These are phyloP conservation scores for Babesia bigemina DNA, from an alignment of 169 alveolate species.

Conservation along the genomic window DNA sequence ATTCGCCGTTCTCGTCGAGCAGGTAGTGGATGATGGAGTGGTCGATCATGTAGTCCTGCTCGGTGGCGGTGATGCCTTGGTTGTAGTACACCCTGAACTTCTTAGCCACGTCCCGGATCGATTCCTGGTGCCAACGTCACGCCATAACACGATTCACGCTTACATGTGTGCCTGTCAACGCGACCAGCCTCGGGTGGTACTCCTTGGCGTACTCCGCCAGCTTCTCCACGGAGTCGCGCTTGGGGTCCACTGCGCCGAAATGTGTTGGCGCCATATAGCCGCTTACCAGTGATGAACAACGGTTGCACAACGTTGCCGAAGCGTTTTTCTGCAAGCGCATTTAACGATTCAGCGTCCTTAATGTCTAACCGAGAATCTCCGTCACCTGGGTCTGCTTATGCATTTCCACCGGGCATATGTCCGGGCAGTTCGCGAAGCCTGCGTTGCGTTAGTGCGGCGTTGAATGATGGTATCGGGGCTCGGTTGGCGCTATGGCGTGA, in stretches of 20 bases:
- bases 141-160: background rate
- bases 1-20: slow-evolving; percentile 82
- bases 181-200: slow-evolving; percentile 71
- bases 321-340: slow-evolving; percentile 31
- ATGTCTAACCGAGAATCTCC: slow-evolving; percentile 68
- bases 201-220: slow-evolving; percentile 66
- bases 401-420: slow-evolving; percentile 88
- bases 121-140: slow-evolving; percentile 22
- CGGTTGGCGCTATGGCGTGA: background rate
- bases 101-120: slow-evolving; percentile 71
- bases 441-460: background rate
- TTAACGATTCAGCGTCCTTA: background rate
- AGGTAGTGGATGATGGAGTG: slow-evolving; percentile 89
- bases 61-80: slow-evolving; percentile 66
- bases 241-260: slow-evolving; percentile 67
- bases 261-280: background rate
- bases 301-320: slow-evolving; percentile 77
- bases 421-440: slow-evolving; percentile 89
- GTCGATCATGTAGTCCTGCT: slow-evolving; percentile 83
- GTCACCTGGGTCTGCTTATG: slow-evolving; percentile 81
- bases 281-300: slow-evolving; percentile 69
- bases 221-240: slow-evolving; percentile 72
- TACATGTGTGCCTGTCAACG: slow-evolving; percentile 75
- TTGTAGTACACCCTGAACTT: slow-evolving; percentile 77
- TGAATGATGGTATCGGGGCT: background rate